Base-by-base conservation (phyloP, 2,329 filamentous ascomycete genomes). In the Tolypocladium endophyticum region DNA sequence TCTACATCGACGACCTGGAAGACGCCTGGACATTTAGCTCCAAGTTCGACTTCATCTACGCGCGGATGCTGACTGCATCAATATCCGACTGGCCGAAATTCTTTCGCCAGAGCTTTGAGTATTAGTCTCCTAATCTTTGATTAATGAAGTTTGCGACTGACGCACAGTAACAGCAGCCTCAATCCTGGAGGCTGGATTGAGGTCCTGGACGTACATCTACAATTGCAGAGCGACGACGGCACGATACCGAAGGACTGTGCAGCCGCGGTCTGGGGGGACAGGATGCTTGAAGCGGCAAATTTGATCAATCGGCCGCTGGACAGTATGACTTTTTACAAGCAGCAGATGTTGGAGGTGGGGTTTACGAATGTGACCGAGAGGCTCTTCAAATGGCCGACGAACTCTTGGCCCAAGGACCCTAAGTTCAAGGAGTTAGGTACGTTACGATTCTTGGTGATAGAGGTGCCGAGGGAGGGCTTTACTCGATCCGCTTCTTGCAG, bases 361-460 rank as follows among this genome's bases (percentile, higher is more conserved):
- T 85, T 85, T 62, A 70, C 74, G 53, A 76, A 83, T 58, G 76
- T 86, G 0, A 69, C 70, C 0, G 77, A 82, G 65, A 69, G 74
- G 2, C 65, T 78, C 7, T 79, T 74, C 64, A 79, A 77, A 66
- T 77, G 81, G 71, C 81, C 81, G 0, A 74, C 73, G 39, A 81
- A 79, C 63, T 67, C 72, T 14, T 85, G 82, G 81, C 77, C 81
- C 0, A 77, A 76, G 53, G 77, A 82, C 47, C 72, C 73, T 7
- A 75, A 76, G 33, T 73, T 79, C 56, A 85, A 83, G 65, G 76
- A 82, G 56, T 66, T 82, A 1, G 81, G 81, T 72, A 63, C 28
- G 65, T 56, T 12, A 0, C 12, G 4, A n/a, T 7, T 23, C n/a
- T 14, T 25, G 6, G 20, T 1, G 6, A 4, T 23, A 16, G 71